phyloP scores from a whole-genome alignment of 129 eudicot species.

The Tagetes erecta region DNA sequence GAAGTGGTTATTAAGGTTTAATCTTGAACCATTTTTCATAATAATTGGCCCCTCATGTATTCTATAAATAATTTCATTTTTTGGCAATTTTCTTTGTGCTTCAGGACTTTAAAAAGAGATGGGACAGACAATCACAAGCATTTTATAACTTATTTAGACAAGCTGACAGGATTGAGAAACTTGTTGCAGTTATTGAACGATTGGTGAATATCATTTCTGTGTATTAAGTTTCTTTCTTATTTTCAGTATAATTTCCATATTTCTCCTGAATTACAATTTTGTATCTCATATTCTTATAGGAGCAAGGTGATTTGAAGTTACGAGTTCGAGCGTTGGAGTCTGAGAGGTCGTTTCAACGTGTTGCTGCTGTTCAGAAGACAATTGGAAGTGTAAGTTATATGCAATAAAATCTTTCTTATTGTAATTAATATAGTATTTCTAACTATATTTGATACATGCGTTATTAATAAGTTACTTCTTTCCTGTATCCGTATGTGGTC shows the following conservation, averaged over 20 bases:
- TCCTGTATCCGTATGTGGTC: slow-evolving; percentile 15
- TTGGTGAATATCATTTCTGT: slow-evolving; percentile 51
- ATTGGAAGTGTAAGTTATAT: slow-evolving; percentile 69
- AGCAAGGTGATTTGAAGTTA: slow-evolving; percentile 97
- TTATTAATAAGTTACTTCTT: background rate
- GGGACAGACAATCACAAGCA: slow-evolving; percentile 90
- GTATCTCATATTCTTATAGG: slow-evolving; percentile 42
- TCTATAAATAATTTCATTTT: slow-evolving; percentile 19
- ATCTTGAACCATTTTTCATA: slow-evolving; percentile 11
- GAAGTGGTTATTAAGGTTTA: slow-evolving; percentile 86
- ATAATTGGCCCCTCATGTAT: background rate
- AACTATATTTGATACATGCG: background rate
- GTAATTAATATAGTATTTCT: background rate
- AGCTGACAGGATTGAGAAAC: slow-evolving; percentile 95
- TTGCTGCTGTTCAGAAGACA: slow-evolving; percentile 94
- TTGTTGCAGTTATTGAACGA: slow-evolving; percentile 76
- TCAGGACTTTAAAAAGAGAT: slow-evolving; percentile 91
- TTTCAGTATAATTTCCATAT: background rate
- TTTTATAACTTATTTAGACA: slow-evolving; percentile 91
- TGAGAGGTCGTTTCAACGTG: slow-evolving; percentile 96
- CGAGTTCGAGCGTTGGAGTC: slow-evolving; percentile 94
- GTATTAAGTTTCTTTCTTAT: slow-evolving; percentile 48
- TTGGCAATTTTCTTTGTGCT: slow-evolving; percentile 18
- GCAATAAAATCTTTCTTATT: background rate
- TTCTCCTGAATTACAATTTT: background rate